These are phyloP conservation scores for Saccharomycopsis hybrid DNA, from an alignment of 1,139 yeast genomes.

Conservation along the genomic window DNA sequence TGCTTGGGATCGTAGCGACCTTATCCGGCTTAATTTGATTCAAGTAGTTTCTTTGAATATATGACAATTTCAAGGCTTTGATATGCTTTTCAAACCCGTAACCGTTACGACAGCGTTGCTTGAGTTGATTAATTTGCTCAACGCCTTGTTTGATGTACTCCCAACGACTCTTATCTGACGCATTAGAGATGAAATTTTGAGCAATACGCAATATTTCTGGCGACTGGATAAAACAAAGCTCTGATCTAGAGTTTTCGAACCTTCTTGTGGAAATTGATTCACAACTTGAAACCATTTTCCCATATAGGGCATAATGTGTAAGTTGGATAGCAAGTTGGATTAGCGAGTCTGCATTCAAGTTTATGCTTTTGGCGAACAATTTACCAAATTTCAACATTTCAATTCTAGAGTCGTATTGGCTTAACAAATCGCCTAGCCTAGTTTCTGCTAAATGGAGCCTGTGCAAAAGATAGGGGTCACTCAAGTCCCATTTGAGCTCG, in stretches of 20 bases:
- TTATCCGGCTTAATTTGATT: conserved; percentile 38
- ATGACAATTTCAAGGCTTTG: conserved; percentile 52
- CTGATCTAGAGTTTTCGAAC: conserved; percentile 63
- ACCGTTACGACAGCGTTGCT: conserved; percentile 45
- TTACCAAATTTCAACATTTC: conserved; percentile 36
- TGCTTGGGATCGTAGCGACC: conserved; percentile 24
- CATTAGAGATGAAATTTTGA: conserved; percentile 53
- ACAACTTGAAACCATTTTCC: conserved; percentile 56
- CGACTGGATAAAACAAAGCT: conserved; percentile 58
- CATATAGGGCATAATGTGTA: conserved; percentile 68
- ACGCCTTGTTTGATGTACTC: conserved; percentile 46
- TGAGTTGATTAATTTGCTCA: conserved; percentile 37
- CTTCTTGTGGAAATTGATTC: conserved; percentile 72
- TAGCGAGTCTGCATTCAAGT: conserved; percentile 58
- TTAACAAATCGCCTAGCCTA: conserved; percentile 64
- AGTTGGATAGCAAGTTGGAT: conserved; percentile 64
- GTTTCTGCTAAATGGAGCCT: conserved; percentile 62
- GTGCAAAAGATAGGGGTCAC: conserved; percentile 42
- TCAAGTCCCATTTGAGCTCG: conserved; percentile 43
- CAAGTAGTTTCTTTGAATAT: conserved; percentile 36
- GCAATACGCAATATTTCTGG: conserved; percentile 47
- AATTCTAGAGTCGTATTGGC: conserved; percentile 58
- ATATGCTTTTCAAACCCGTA: conserved; percentile 68
- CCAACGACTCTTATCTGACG: conserved; percentile 42
- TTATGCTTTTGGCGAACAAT: conserved; percentile 42